Evolutionary conservation across 768 basidiomycete species (phyloP), one percentile per base, ranked within the genome.

Genomic region (Termitomyces sp.): DNA sequence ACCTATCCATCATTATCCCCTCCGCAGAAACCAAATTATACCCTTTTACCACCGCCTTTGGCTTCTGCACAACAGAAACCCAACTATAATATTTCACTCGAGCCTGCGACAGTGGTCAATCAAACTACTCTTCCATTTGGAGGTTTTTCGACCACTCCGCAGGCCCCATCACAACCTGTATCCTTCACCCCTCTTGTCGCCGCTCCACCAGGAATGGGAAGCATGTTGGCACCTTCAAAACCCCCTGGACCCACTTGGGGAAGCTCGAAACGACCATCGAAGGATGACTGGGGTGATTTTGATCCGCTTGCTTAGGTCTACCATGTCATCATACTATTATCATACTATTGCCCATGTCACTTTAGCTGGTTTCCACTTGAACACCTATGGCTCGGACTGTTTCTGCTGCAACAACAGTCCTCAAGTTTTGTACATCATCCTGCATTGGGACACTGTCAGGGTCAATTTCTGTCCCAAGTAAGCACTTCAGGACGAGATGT

Each of bases 211-310:
- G 53, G 57, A 28, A 83, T 84, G 76, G 76, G 80, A 32, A 76
- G 79, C 49, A 71, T 91, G 55, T 74, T 92, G 24, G 77, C 83
- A 4, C 92, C 91, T 3, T 86, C 85, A 18, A 86, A 80, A 69
- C 85, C 86, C 35, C 69, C 82, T 33, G 84, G 84, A 62, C 78
- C 83, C 12, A 74, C 81, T 12, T 81, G 84, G 68, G 71, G 49
- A 57, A 66, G 62, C 54, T 62, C 67, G 20, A 85, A 85, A 64
- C 81, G 78, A 51, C 66, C 81, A 15, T 81, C 85, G 36, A 89
- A 88, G 66, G 81, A 86, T 64, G 86, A 87, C 61, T 92, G 89
- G 89, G 85, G 84, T 24, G 92, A 91, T 70, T 94, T 94, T 69
- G 92, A 94, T 76, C 92, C 92, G 13, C 75, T 91, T 49, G 79